Percentiles rank a stretch among this genome's conserved stretches.
These are phyloP conservation scores for Suillus plorans DNA, from an alignment of 768 basidiomycete species.

Conservation along the genomic window DNA sequence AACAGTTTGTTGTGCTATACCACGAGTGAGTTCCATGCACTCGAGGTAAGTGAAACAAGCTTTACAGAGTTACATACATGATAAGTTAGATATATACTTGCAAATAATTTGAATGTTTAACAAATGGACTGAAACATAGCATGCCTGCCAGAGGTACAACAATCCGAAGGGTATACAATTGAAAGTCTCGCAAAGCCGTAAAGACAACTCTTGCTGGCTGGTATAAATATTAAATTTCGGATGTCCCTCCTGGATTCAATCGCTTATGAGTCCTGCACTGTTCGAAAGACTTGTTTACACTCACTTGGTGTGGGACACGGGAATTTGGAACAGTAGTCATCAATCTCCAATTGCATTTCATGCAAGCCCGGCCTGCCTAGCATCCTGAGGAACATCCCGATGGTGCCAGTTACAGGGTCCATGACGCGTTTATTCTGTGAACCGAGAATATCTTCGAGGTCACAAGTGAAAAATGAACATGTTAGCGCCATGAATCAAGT, in stretches of 20 bases:
- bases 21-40: neutral
- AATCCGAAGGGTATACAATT: neutral
- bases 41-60: neutral
- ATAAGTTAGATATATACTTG: slow-evolving; percentile 6
- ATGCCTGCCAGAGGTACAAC: neutral
- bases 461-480: neutral
- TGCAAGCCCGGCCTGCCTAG: neutral
- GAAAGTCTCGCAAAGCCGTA: neutral
- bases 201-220: no score
- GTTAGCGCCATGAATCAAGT: neutral
- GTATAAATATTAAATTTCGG: no score
- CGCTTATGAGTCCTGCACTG: neutral
- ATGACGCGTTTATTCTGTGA: neutral
- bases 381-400: neutral
- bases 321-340: neutral
- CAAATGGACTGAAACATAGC: neutral
- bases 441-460: neutral
- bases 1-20: neutral
- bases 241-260: neutral
- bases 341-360: neutral
- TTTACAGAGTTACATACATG: neutral
- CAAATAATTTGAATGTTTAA: neutral
- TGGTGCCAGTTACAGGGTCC: neutral
- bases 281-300: neutral
- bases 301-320: neutral